Conservation (phyloP, 2,329 filamentous ascomycete species). For the Xylariales sp. region DNA sequence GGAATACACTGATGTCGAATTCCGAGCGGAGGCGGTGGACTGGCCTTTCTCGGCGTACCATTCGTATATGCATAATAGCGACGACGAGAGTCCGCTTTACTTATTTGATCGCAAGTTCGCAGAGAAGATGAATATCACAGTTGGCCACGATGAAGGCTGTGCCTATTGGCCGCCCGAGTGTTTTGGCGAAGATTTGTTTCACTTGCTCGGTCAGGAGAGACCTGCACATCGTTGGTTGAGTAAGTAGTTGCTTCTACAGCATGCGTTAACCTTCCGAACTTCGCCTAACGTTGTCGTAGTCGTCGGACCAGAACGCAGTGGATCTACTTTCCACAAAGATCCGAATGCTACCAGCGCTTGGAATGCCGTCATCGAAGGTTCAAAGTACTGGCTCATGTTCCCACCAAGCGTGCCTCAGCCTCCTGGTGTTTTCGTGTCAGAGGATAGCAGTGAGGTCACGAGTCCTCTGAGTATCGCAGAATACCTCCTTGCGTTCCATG, state of each 20-base stretch:
- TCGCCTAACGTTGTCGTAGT: slow-evolving; percentile 31
- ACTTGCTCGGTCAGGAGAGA: slow-evolving; percentile 68
- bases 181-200: slow-evolving; percentile 84
- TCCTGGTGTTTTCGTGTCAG: slow-evolving; percentile 84
- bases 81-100: slow-evolving; percentile 86
- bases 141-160: slow-evolving; percentile 46
- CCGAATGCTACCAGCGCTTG: slow-evolving; percentile 74
- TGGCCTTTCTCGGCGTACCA: slow-evolving; percentile 82
- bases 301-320: slow-evolving; percentile 78
- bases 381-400: slow-evolving; percentile 99
- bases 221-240: slow-evolving; percentile 88
- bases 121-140: slow-evolving; percentile 72
- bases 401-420: slow-evolving; percentile 66
- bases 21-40: slow-evolving; percentile 89
- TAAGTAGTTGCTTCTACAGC: slow-evolving; percentile 2
- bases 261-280: not conserved
- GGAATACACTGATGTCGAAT: slow-evolving; percentile 62
- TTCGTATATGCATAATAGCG: slow-evolving; percentile 73
- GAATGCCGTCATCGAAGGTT: slow-evolving; percentile 87
- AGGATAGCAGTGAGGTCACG: slow-evolving; percentile 88
- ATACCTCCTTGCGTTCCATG: slow-evolving; percentile 88
- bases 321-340: slow-evolving; percentile 91
- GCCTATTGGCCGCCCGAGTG: slow-evolving; percentile 78
- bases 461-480: slow-evolving; percentile 94
- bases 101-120: slow-evolving; percentile 86